Evolutionary conservation across 2,329 filamentous ascomycete genomes (phyloP).

Genomic region (Aspergillus ochraceus): DNA sequence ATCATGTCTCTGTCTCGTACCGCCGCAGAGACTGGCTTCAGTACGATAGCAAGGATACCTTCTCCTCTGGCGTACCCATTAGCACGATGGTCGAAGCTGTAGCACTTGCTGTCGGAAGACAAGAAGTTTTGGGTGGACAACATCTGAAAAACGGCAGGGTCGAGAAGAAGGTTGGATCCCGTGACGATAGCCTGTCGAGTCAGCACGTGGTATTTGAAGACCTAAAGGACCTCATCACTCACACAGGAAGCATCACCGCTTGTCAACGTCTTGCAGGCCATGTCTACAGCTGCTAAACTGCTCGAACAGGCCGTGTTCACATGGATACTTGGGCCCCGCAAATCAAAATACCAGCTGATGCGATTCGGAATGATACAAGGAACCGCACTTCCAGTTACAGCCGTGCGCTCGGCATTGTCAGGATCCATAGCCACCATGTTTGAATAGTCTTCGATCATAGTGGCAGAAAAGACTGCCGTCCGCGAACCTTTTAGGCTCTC

Average conservation of each 20-base stretch:
- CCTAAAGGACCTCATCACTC: background rate
- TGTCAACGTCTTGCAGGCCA: background rate
- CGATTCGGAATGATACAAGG: background rate
- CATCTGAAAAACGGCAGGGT: background rate
- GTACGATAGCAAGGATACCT: background rate
- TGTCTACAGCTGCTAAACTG: conserved; percentile 2
- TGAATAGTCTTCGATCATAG: no score
- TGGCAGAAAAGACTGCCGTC: no score
- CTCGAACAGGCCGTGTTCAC: conserved; percentile 19
- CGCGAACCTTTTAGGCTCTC: no score
- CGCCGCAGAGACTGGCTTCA: background rate
- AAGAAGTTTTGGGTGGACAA: background rate
- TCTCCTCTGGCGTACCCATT: background rate
- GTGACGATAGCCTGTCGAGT: background rate
- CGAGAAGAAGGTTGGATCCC: background rate
- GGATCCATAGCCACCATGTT: no score
- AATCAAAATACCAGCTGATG: conserved; percentile 7
- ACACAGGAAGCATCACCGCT: background rate
- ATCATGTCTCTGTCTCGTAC: background rate
- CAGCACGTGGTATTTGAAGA: no score
- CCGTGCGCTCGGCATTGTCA: no score
- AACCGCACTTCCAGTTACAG: background rate
- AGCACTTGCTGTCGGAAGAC: conserved; percentile 19
- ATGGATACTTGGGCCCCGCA: conserved; percentile 5
- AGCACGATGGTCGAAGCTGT: background rate